phyloP scores from a whole-genome alignment of 257 asterid species.

The Avicennia marina region DNA sequence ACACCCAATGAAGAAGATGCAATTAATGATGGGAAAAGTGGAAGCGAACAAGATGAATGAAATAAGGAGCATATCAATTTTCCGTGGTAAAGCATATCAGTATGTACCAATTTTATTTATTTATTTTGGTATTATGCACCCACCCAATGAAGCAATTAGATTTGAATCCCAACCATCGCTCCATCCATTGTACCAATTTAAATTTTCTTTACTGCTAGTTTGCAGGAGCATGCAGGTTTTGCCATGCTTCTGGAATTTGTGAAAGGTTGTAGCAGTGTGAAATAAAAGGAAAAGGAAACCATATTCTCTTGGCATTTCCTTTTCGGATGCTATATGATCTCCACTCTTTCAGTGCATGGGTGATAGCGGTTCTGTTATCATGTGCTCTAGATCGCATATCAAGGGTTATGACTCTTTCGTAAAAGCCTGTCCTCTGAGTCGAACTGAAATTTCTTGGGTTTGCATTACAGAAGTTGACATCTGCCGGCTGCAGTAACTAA shows the following conservation, averaged over 20 bases:
- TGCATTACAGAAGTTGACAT: not conserved
- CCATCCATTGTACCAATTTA: not conserved
- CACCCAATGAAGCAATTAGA: too few species aligned
- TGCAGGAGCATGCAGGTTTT: not conserved
- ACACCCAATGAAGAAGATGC: not conserved
- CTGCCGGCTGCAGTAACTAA: not conserved
- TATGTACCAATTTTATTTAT: too few species aligned
- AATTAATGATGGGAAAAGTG: not conserved
- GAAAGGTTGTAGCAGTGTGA: too few species aligned
- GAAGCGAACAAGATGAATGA: not conserved
- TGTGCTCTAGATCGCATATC: not conserved
- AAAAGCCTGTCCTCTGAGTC: not conserved
- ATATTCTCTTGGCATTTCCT: not conserved
- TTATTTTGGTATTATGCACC: too few species aligned
- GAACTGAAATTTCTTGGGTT: not conserved
- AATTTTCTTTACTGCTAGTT: not conserved
- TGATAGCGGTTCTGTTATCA: too few species aligned
- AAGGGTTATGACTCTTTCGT: not conserved
- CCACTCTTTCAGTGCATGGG: not conserved
- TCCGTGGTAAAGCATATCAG: not conserved
- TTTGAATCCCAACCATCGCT: too few species aligned
- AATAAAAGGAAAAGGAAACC: not conserved
- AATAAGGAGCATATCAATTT: not conserved
- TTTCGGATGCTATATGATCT: not conserved
- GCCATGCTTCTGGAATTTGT: not conserved